Conservation (phyloP, 345 rosid genomes). For the Clarkia xantiana region DNA sequence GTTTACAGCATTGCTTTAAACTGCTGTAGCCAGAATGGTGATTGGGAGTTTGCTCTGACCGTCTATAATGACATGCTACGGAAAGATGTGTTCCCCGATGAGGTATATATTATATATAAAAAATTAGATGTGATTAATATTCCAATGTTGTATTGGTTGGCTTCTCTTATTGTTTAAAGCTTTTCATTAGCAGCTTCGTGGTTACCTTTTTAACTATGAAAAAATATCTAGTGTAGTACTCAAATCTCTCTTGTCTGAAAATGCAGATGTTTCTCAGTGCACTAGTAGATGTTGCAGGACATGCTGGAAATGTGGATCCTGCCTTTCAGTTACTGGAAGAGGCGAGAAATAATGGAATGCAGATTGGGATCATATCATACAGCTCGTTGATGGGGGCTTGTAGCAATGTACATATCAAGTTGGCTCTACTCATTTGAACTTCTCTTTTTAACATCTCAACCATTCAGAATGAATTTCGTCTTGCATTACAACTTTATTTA, state of each 20-base stretch:
- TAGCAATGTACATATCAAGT: constrained; percentile 52
- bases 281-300: constrained; percentile 76
- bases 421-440: neutral
- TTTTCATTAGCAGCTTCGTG: neutral
- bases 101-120: constrained; percentile 29
- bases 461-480: no score
- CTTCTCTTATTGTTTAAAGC: neutral
- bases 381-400: constrained; percentile 99
- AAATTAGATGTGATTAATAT: neutral
- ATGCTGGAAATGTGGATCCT: constrained; percentile 61
- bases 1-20: constrained; percentile 78
- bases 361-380: constrained; percentile 58
- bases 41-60: constrained; percentile 64
- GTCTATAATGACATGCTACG: constrained; percentile 66
- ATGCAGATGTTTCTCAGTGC: constrained; percentile 82
- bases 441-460: neutral
- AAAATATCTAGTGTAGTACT: neutral
- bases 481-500: no score
- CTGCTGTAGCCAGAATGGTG: constrained; percentile 75
- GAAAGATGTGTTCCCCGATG: constrained; percentile 68
- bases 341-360: constrained; percentile 47
- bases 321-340: constrained; percentile 59
- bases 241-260: neutral
- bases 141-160: neutral
- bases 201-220: neutral